Conservation (phyloP, 306 rosid species). For the Senna tora region DNA sequence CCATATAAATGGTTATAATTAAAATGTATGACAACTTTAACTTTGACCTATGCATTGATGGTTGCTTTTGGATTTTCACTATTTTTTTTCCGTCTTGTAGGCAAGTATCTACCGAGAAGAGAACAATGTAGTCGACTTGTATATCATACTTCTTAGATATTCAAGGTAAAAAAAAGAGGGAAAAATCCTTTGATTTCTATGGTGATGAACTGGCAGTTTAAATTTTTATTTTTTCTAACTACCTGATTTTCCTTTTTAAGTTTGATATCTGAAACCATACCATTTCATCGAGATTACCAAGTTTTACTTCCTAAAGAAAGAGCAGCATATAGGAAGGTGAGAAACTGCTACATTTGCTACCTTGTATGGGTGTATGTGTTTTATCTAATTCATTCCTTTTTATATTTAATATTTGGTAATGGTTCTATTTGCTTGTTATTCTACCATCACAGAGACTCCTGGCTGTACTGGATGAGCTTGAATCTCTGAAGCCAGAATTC, state of each 20-base stretch:
- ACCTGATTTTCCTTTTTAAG: slow-evolving; percentile 30
- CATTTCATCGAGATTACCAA: slow-evolving; percentile 66
- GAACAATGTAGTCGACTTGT: slow-evolving; percentile 85
- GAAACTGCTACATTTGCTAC: background rate
- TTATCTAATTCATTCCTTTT: background rate
- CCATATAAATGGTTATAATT: background rate
- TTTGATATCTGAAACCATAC: slow-evolving; percentile 77
- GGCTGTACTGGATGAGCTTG: slow-evolving; percentile 63
- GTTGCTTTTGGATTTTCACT: slow-evolving; percentile 20
- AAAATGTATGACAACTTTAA: slow-evolving; percentile 23
- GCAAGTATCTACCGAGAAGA: slow-evolving; percentile 82
- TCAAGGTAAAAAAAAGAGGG: slow-evolving; percentile 59
- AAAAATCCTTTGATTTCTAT: slow-evolving; percentile 23
- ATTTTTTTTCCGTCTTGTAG: slow-evolving; percentile 44
- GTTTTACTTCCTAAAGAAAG: slow-evolving; percentile 50
- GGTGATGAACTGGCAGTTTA: background rate
- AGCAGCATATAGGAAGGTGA: slow-evolving; percentile 51
- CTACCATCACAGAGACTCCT: slow-evolving; percentile 49
- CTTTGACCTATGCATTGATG: slow-evolving; percentile 3
- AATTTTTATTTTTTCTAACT: slow-evolving; percentile 17
- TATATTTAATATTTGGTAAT: slow-evolving; percentile 7
- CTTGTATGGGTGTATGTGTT: background rate
- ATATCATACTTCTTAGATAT: slow-evolving; percentile 87
- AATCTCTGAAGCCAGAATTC: slow-evolving; percentile 60
- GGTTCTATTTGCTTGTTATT: slow-evolving; percentile 21